phyloP scores from a whole-genome alignment of 2,329 filamentous ascomycete species.

The Ophiostoma sp. region DNA sequence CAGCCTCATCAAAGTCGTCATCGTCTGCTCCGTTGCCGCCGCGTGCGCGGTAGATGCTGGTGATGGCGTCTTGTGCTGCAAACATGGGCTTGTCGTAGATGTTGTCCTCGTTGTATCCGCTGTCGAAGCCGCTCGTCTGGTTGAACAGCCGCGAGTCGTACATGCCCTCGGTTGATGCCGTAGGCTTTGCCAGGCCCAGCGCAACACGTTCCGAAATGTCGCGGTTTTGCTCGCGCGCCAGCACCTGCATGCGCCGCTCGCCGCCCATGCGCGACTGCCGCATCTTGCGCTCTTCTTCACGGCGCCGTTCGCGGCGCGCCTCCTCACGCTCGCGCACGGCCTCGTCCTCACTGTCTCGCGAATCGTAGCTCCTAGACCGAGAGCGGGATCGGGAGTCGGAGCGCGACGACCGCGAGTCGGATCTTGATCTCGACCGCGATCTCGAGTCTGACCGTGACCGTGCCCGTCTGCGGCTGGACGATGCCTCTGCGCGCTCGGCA shows the following conservation, averaged over 20 bases:
- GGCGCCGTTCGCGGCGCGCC: conserved; percentile 68
- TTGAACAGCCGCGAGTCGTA: conserved; percentile 96
- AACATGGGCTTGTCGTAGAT: conserved; percentile 96
- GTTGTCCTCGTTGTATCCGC: conserved; percentile 96
- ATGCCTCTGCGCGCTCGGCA: conserved; percentile 59
- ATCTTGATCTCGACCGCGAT: conserved; percentile 3
- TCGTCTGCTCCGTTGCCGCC: conserved; percentile 69
- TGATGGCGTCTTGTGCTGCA: conserved; percentile 89
- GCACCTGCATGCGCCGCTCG: conserved; percentile 83
- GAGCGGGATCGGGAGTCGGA: not conserved
- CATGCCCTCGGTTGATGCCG: conserved; percentile 87
- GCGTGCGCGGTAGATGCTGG: conserved; percentile 82
- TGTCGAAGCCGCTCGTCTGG: conserved; percentile 82
- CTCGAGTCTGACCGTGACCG: not conserved
- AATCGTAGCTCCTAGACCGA: conserved; percentile 27
- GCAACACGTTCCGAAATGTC: conserved; percentile 98
- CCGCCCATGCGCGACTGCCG: conserved; percentile 93
- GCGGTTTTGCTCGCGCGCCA: conserved; percentile 91
- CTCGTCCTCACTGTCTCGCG: conserved; percentile 53
- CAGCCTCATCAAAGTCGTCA: conserved; percentile 71
- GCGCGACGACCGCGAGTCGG: conserved; percentile 19
- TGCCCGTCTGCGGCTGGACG: conserved; percentile 18
- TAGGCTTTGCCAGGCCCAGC: conserved; percentile 88
- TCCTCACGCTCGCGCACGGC: conserved; percentile 71
- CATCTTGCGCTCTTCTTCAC: conserved; percentile 82